Base-by-base conservation (phyloP, 2,329 filamentous ascomycete species). In the Westerdykella sp. region DNA sequence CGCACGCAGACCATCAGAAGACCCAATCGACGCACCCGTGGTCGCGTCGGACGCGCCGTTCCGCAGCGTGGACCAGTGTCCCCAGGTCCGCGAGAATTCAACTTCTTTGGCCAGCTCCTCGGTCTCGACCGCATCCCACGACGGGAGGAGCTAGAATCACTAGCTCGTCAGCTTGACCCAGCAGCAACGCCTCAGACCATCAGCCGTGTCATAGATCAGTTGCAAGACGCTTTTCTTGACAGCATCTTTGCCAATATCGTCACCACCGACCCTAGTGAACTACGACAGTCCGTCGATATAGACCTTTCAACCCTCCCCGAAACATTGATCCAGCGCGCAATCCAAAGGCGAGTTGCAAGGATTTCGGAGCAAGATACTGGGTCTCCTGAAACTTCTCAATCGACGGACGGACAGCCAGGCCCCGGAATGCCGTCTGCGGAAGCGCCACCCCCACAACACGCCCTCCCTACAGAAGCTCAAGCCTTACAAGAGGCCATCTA, bases 401-500 rank as follows among this genome's bases (percentile, higher is more conserved):
- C 25, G 11, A 28, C 11, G 4, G 7, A 28, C 25, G 4, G 25
- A 28, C 25, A 28, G 11, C 25, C 25, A 10, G 9, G 9, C 7
- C 4, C 9, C 11, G 4, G 4, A 28, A 28, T 28, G 25, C 4
- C 25, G 25, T 10, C 3, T 12, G 2, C 43, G 53, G 73, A 76
- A 46, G 87, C 86, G 6, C 86, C 93, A 58, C 90, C 89, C 47
- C 81, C 95, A 39, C 84, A 94, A 37, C 86, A 83, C 48, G 74
- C 96, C 2, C 75, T 97, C 1, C 11, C 3, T 12, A 4, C 43
- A 53, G 73, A 76, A 46, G 87, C 86, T 6, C 86, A 93, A 58
- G 90, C 89, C 47, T 81, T 95, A 39, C 84, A 94, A 37, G 87
- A 83, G 48, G 74, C 96, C 2, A 75, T 97, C 1, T 97, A 95